Percentiles rank a stretch among this genome's conserved stretches.
Evolutionary conservation across 1,139 yeast genomes (phyloP).

Genomic region (Pneumocystis canis): DNA sequence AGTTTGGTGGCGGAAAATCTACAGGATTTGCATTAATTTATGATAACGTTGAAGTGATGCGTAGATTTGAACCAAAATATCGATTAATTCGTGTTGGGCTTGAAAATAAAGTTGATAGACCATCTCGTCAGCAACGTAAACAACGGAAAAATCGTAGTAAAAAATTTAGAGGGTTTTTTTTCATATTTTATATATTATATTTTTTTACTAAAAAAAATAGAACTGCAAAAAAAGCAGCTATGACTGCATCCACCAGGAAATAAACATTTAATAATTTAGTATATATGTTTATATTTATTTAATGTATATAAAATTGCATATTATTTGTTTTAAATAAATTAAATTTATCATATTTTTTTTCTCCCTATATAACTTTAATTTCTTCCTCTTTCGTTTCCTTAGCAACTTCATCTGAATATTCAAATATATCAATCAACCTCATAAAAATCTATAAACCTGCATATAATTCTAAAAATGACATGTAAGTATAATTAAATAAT

Average conservation of each 20-base stretch:
- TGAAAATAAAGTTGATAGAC: constrained; percentile 88
- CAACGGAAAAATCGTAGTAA: constrained; percentile 90
- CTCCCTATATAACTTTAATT: not conserved
- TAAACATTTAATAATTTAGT: too few species aligned
- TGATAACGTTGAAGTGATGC: constrained; percentile 96
- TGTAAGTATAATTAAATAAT: not conserved
- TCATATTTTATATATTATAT: not conserved
- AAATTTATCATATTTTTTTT: too few species aligned
- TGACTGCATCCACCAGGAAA: not conserved
- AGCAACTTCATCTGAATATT: not conserved
- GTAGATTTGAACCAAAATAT: constrained; percentile 98
- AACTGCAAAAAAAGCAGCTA: not conserved
- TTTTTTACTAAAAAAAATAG: not conserved
- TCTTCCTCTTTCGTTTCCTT: not conserved
- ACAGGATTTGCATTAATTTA: constrained; percentile 98
- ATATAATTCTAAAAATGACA: not conserved
- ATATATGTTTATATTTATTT: too few species aligned
- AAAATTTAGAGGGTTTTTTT: constrained; percentile 6
- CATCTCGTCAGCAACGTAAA: constrained; percentile 99
- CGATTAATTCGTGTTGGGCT: constrained; percentile 98
- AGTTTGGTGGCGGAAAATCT: constrained; percentile 99
- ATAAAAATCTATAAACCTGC: not conserved
- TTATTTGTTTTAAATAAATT: too few species aligned
- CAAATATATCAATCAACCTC: not conserved
- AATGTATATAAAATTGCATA: too few species aligned